A percentile compares a stretch with the other conserved stretches of the same genome.
Evolutionary conservation across 768 basidiomycete species (phyloP).

Genomic region (Russula dissimulans): DNA sequence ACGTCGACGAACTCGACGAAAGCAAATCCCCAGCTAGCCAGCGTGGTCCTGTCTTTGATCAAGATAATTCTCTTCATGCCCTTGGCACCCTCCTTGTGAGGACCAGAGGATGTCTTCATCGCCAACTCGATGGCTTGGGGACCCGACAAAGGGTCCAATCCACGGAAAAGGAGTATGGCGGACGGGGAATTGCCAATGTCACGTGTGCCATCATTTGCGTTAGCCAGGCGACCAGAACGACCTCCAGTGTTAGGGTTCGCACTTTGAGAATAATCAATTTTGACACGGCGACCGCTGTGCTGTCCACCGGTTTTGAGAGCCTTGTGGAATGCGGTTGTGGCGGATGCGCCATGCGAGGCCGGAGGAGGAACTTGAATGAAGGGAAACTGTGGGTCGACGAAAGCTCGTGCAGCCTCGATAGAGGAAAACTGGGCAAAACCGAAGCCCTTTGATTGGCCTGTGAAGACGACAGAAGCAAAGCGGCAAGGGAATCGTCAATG

Average conservation of each 20-base stretch:
- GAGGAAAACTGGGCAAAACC: constrained; percentile 92
- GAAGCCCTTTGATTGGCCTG: constrained; percentile 90
- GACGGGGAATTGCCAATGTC: constrained; percentile 86
- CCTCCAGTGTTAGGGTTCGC: constrained; percentile 63
- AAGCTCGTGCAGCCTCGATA: constrained; percentile 79
- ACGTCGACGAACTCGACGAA: constrained; percentile 89
- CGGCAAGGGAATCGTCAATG: constrained; percentile 53
- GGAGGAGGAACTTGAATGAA: constrained; percentile 90
- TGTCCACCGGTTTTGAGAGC: constrained; percentile 61
- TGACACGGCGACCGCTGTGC: constrained; percentile 77
- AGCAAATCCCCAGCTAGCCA: constrained; percentile 87
- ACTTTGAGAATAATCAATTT: constrained; percentile 92
- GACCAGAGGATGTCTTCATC: constrained; percentile 74
- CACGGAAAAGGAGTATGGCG: constrained; percentile 81
- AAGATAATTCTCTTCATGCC: constrained; percentile 84
- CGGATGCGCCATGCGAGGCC: constrained; percentile 77
- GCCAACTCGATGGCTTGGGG: constrained; percentile 82
- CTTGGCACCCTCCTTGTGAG: constrained; percentile 65
- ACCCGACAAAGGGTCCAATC: constrained; percentile 79
- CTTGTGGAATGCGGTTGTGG: constrained; percentile 60
- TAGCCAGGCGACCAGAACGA: constrained; percentile 45
- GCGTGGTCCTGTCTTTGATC: constrained; percentile 80
- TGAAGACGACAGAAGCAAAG: constrained; percentile 9
- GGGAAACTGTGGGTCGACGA: constrained; percentile 85
- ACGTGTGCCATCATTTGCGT: constrained; percentile 85